These are phyloP conservation scores for Hypoxylon sp. DNA, from an alignment of 2,329 filamentous ascomycete genomes.

Conservation along the genomic window DNA sequence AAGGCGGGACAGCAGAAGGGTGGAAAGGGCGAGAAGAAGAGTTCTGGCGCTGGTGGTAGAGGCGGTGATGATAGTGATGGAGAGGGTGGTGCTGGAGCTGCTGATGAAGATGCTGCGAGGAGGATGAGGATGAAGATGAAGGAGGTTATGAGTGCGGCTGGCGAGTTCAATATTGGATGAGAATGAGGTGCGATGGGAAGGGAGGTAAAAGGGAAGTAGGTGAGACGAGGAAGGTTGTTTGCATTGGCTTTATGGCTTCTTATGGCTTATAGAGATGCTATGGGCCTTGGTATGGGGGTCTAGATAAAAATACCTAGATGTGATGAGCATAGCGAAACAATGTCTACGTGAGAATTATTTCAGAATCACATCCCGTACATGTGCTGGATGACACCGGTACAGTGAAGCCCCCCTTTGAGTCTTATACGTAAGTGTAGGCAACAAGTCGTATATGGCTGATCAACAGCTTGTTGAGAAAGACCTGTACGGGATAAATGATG, in stretches of 20 bases:
- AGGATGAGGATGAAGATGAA: constrained; percentile 76
- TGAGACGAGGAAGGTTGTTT: background rate
- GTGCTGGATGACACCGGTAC: too few relatives aligned
- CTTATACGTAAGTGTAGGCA: too few relatives aligned
- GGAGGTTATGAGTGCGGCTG: constrained; percentile 68
- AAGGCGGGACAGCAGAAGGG: constrained; percentile 56
- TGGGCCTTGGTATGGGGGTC: background rate
- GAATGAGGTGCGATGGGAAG: background rate
- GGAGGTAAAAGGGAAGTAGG: background rate
- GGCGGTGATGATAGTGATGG: constrained; percentile 56
- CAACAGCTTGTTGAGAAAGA: too few relatives aligned
- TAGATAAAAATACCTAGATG: constrained; percentile 2
- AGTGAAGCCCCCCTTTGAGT: too few relatives aligned
- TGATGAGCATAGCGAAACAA: background rate
- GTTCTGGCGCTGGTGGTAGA: constrained; percentile 53
- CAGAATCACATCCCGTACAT: too few relatives aligned
- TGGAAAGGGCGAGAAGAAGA: constrained; percentile 32
- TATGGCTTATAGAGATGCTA: background rate
- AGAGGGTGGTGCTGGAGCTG: constrained; percentile 60
- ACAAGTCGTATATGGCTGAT: too few relatives aligned
- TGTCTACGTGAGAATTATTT: background rate
- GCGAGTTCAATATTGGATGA: constrained; percentile 78
- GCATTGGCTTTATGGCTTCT: background rate
- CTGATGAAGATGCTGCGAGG: constrained; percentile 71
- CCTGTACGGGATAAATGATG: too few relatives aligned